Percentiles rank a stretch among this genome's conserved stretches.
phyloP scores from a whole-genome alignment of 352 stramenopile genomes.

The Nothophytophthora sp. region DNA sequence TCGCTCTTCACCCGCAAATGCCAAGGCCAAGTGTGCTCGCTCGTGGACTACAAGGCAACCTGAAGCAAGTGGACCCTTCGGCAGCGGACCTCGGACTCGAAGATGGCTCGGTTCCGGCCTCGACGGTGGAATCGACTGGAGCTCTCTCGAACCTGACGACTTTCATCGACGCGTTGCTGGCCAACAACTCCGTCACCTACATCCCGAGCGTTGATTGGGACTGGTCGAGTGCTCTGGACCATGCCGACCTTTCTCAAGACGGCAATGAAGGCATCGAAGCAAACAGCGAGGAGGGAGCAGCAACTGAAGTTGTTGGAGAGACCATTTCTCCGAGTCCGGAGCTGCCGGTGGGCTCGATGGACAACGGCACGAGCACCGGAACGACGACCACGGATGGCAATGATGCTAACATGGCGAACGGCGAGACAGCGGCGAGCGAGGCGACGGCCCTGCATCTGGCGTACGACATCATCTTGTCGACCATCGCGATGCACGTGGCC shows the following conservation, averaged over 20 bases:
- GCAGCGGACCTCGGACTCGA: slow-evolving; percentile 7
- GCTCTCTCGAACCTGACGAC: slow-evolving; percentile 5
- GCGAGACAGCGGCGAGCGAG: neutral
- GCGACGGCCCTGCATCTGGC: neutral
- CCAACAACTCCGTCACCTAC: neutral
- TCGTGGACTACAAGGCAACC: slow-evolving; percentile 6
- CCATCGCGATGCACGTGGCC: neutral
- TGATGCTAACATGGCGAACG: slow-evolving; percentile 12
- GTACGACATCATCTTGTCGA: neutral
- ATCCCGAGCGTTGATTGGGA: slow-evolving; percentile 7
- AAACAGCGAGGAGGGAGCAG: neutral
- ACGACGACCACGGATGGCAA: neutral
- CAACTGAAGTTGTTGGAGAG: slow-evolving; percentile 1
- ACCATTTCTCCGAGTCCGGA: slow-evolving; percentile 6
- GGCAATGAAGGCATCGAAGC: neutral
- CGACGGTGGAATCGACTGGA: neutral
- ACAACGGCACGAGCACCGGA: neutral
- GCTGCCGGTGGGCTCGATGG: neutral
- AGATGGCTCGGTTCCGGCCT: neutral
- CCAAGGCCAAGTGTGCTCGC: neutral
- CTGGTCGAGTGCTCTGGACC: slow-evolving; percentile 1
- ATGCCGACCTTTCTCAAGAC: neutral
- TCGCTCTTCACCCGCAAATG: slow-evolving; percentile 1
- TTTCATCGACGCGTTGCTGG: slow-evolving; percentile 12
- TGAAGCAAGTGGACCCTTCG: neutral